Evolutionary conservation across 2,329 filamentous ascomycete genomes (phyloP).

Genomic region (Fusarium graminum): DNA sequence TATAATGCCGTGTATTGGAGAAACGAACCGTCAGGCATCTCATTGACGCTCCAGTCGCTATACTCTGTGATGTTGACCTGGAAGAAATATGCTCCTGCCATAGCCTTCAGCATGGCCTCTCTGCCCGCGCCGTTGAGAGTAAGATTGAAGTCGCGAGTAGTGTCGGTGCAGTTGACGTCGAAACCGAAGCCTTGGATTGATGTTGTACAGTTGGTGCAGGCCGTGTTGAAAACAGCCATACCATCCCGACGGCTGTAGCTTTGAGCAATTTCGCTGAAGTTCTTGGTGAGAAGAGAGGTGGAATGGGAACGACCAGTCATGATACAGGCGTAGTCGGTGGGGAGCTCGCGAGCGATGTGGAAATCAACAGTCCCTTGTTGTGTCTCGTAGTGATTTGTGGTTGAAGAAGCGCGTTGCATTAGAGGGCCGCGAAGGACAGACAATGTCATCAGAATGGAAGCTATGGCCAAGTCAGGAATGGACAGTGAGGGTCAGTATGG

Average conservation of each 20-base stretch:
- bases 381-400: slow-evolving; percentile 25
- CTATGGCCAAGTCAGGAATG: slow-evolving; percentile 2
- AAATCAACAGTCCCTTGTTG: slow-evolving; percentile 21
- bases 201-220: slow-evolving; percentile 38
- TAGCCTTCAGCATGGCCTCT: slow-evolving; percentile 6
- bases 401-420: slow-evolving; percentile 39
- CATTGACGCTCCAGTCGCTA: not conserved
- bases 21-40: slow-evolving; percentile 29
- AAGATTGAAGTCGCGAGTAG: slow-evolving; percentile 25
- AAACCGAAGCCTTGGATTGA: slow-evolving; percentile 33
- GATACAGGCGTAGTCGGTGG: slow-evolving; percentile 33
- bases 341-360: slow-evolving; percentile 41
- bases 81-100: slow-evolving; percentile 31
- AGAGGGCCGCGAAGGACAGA: slow-evolving; percentile 39
- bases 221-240: slow-evolving; percentile 30
- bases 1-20: slow-evolving; percentile 34
- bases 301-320: slow-evolving; percentile 33
- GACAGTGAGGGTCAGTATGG: fast-evolving
- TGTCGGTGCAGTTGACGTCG: slow-evolving; percentile 36
- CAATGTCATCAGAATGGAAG: slow-evolving; percentile 39
- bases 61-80: slow-evolving; percentile 39
- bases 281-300: slow-evolving; percentile 34
- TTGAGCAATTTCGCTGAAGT: slow-evolving; percentile 41
- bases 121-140: not conserved
- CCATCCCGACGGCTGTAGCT: slow-evolving; percentile 32